Evolutionary conservation across 176 grass and related monocot genomes (phyloP).

Genomic region (Lolium perenne): DNA sequence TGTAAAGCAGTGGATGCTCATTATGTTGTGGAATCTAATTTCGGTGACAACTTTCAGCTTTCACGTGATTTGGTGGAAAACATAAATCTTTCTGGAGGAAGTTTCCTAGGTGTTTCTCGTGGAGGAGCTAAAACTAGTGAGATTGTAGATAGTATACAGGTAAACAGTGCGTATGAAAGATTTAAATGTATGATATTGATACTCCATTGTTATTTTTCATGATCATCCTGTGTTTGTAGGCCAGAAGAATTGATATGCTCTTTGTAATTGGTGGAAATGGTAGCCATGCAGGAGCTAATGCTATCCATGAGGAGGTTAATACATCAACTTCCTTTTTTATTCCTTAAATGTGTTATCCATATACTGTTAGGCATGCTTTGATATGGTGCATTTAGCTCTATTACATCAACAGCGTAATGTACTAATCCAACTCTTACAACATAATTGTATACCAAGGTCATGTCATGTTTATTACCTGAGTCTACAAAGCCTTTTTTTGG

Average conservation of each 20-base stretch:
- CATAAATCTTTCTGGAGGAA: conserved; percentile 97
- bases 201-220: conserved; percentile 17
- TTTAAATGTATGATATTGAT: conserved; percentile 3
- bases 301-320: conserved; percentile 90
- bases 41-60: conserved; percentile 60
- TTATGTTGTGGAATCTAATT: conserved; percentile 4
- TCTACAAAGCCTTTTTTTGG: background rate
- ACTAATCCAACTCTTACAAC: conserved; percentile 16
- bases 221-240: conserved; percentile 58
- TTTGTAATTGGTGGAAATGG: conserved; percentile 99
- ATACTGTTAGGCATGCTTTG: background rate
- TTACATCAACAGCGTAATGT: background rate
- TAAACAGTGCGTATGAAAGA: conserved; percentile 44
- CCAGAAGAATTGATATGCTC: conserved; percentile 87
- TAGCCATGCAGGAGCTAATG: conserved; percentile 91
- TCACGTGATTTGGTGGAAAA: conserved; percentile 87
- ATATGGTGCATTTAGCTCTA: conserved; percentile 23
- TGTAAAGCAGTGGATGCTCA: conserved; percentile 16
- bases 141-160: conserved; percentile 93
- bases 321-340: background rate
- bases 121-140: conserved; percentile 84
- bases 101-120: conserved; percentile 89
- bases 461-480: background rate
- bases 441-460: background rate
- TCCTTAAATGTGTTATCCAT: conserved; percentile 17